phyloP scores from a whole-genome alignment of 1,139 yeast species.

The Zygosaccharomyces sapae region DNA sequence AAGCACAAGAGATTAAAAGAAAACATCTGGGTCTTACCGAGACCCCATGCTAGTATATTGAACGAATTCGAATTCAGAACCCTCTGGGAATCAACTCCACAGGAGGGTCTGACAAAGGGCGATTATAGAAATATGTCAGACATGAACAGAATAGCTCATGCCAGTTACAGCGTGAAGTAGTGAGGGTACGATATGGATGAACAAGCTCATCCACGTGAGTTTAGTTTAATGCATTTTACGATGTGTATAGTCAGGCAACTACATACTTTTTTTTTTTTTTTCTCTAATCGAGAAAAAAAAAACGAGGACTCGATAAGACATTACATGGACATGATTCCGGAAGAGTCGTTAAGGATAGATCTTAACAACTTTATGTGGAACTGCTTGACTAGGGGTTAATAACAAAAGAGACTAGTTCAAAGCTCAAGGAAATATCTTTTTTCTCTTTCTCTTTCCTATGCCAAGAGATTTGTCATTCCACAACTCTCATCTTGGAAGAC shows the following conservation, averaged over 20 bases:
- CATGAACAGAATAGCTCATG: conserved; percentile 23
- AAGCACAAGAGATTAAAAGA: conserved; percentile 36
- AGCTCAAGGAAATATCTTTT: not conserved
- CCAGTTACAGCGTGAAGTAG: conserved; percentile 16
- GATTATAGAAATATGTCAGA: conserved; percentile 25
- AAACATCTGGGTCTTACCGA: conserved; percentile 32
- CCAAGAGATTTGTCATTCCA: not conserved
- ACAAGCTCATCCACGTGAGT: not conserved
- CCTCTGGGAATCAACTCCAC: conserved; percentile 20
- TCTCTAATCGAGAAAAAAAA: not conserved
- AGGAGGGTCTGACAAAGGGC: conserved; percentile 19
- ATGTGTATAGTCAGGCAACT: not conserved
- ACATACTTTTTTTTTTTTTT: not conserved
- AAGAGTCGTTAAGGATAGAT: not conserved
- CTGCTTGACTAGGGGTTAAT: not conserved
- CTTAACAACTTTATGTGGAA: not conserved
- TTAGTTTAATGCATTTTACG: not conserved
- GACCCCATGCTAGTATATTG: conserved; percentile 19
- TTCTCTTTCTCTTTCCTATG: not conserved
- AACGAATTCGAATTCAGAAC: conserved; percentile 25
- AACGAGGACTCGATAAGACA: not conserved
- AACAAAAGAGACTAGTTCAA: not conserved
- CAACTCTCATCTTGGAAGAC: conserved; percentile 3
- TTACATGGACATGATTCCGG: not conserved
- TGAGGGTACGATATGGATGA: conserved; percentile 6